Evolutionary conservation across 1,139 yeast genomes (phyloP), one percentile per base, ranked within the genome.

Genomic region (Entelexis paramagnoliae): DNA sequence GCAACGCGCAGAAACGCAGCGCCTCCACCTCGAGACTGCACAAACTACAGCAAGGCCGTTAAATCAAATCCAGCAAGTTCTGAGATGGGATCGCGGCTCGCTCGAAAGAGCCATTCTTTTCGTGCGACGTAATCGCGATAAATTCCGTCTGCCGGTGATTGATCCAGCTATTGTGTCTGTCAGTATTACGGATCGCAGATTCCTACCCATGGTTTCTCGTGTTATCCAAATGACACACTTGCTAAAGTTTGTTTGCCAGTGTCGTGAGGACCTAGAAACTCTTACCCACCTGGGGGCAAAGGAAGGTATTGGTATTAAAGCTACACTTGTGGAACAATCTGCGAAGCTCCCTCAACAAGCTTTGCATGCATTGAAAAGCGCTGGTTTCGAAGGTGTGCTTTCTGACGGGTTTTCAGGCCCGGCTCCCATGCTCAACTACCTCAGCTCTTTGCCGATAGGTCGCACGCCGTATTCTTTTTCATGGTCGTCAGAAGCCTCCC

Each of bases 301-400:
- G 3, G 42, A 45, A 10, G 48, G 28, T 16, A 35, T 46, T 8
- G 40, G 41, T 10, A 17, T 48, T 9, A 39, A 35, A 7, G 33
- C 42, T 2, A 22, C 39, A 2, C 16, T 45, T 24, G 13, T 49
- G 29, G 20, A 24, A 11, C 30, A 24, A 2, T 6, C 11, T 13
- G 2, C n/a, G 17, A 13, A 10, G 13, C 9, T 39, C 9, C 17
- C 42, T 1, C 35, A 24, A 9, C 5, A 19, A 1, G 16, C 19
- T 2, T 1, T 55, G 9, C 73, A 69, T 9, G 64, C 69, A 40
- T 60, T 88, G 5, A 61, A 59, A 1, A 48, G 53, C n/a, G 65
- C 69, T 28, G 96, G 96, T 0, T 86, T 91, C 65, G 95, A 85
- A 55, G 93, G 95, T 0, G 85, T 77, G 60, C 62, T 88, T 35